Evolutionary conservation across 139 green algal species (phyloP).

Genomic region (Choricystis sp.): DNA sequence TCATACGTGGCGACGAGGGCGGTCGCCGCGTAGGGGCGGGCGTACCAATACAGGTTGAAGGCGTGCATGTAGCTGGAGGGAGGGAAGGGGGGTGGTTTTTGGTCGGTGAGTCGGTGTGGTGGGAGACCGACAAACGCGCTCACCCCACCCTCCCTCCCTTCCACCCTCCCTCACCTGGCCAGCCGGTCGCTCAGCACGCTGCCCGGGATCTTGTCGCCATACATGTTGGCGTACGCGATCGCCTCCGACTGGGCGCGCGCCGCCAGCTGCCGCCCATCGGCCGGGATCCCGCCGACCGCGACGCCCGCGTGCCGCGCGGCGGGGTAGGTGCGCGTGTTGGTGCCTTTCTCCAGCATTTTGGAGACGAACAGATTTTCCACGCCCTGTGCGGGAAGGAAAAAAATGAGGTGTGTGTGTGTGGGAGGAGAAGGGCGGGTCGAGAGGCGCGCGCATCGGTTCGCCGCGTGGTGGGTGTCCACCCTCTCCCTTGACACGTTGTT

Average conservation of each 20-base stretch:
- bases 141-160: too few species aligned
- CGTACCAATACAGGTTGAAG: slow-evolving; percentile 91
- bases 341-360: slow-evolving; percentile 88
- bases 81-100: too few species aligned
- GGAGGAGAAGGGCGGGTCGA: not conserved
- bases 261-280: slow-evolving; percentile 71
- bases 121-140: too few species aligned
- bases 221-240: slow-evolving; percentile 42
- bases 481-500: too few species aligned
- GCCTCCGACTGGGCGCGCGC: slow-evolving; percentile 65
- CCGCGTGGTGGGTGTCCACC: too few species aligned
- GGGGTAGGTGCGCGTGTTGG: slow-evolving; percentile 69
- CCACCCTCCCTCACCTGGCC: too few species aligned
- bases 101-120: too few species aligned
- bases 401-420: not conserved
- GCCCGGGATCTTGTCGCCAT: slow-evolving; percentile 80
- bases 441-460: not conserved
- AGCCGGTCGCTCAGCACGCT: slow-evolving; percentile 81
- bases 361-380: slow-evolving; percentile 88
- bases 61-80: slow-evolving; percentile 86
- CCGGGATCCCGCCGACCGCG: slow-evolving; percentile 51
- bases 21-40: slow-evolving; percentile 59
- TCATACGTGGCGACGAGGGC: slow-evolving; percentile 70
- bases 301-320: slow-evolving; percentile 75
- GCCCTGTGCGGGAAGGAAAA: slow-evolving; percentile 25